Base-by-base conservation (phyloP, 1,284 basidiomycete species). In the Termitomyces sp. region DNA sequence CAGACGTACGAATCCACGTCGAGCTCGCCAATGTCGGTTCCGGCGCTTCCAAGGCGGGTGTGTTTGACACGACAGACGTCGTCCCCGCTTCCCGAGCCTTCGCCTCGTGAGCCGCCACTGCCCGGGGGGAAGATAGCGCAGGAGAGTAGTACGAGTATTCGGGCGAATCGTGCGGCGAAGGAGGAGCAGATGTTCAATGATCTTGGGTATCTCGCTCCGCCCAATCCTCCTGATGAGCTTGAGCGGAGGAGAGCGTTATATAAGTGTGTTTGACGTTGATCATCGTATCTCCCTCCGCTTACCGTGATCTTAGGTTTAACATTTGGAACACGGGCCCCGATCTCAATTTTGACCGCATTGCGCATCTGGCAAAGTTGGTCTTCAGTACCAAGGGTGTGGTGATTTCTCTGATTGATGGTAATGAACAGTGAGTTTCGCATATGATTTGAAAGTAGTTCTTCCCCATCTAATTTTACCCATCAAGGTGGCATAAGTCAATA, bases 341-440 rank as follows among this genome's bases (percentile, higher is more conserved):
- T 67, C 75, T 83, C 61, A 96, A 96, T 68, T 97, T 98, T 67
- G 94, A 97, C 69, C 83, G 94, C 19, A 95, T 98, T 59, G 87
- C 81, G 61, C 92, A 82, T 76, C 79, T 98, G 47, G 90, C 90
- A 52, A 96, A 95, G 73, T 76, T 98, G 30, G 94, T 98, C 12
- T 97, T 98, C 73, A 90, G 84, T 66, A 91, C 92, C 1, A 92
- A 91, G 65, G 84, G 90, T 24, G 94, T 95, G 4, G 69, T 86
- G 17, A 89, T 98, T 40, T 84, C 88, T 4, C 73, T 97, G 40
- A 79, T 95, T 12, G 94, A 95, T 67, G 83, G 83, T 31, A 85
- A 86, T 50, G 85, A 89, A 57, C 88, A 93, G 83, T 90, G 68
- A 72, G 80, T 67, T 47, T 24, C 19, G 9, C 17, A 31, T 36